Evolutionary conservation across 345 rosid species (phyloP), one percentile per base, ranked within the genome.

Genomic region (Barbarea vulgaris): DNA sequence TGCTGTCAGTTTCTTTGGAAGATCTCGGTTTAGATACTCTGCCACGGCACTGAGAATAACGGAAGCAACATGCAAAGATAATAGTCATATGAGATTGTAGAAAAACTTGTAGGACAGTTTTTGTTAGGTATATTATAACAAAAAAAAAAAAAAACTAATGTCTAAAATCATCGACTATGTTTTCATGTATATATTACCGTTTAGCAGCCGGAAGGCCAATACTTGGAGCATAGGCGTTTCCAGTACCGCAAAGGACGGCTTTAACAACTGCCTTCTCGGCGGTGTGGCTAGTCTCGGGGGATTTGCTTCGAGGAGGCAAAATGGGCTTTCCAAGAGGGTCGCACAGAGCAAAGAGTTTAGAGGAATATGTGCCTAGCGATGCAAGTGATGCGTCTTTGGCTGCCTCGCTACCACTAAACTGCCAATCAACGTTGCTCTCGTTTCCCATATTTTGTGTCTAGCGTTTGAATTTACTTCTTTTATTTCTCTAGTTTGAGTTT

Each of bases 231-330:
- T 91, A 88, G 33, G 68, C 61, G 22, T 88, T 88, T 69, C 71
- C 84, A 27, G 85, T 54, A 8, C 79, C 85, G 8, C 77, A 79
- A 7, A 74, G 73, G 10, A 91, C 31, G 11, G 88, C 72, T 2
- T 84, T 73, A 18, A 75, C 65, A 1, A 87, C 31, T 3, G 90
- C 90, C 14, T 87, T 84, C 59, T 80, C 92, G 0, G 90, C 97
- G 0, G 22, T 65, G 3, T 88, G 83, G 60, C 85, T 85, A 14
- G 53, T 64, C n/a, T 92, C 83, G 7, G 87, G 84, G n/a, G 79
- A 79, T 27, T 91, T 85, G 9, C 60, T 83, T 33, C 80, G 83
- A 0, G 88, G 83, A 0, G 85, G 87, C 18, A 88, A 22, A 22
- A 69, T 63, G 6, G 75, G 15, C 39, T 81, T 65, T 42, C 81